Percentiles rank a stretch among this genome's conserved stretches.
phyloP scores from a whole-genome alignment of 2,329 filamentous ascomycete genomes.

The Hansfordia pulvinata region DNA sequence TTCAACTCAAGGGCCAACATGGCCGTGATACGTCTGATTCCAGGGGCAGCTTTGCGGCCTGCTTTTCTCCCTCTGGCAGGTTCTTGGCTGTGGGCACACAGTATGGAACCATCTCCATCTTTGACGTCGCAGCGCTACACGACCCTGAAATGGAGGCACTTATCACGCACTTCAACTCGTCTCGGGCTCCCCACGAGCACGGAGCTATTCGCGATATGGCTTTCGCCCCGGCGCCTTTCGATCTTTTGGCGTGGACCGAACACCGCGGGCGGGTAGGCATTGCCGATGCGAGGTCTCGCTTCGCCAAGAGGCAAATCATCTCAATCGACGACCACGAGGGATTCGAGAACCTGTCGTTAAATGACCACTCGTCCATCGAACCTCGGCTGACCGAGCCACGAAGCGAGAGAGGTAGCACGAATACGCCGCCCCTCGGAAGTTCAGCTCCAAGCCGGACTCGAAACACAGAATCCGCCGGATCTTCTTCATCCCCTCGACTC shows the following conservation, averaged over 20 bases:
- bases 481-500: too few species aligned
- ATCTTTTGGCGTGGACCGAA: conserved; percentile 88
- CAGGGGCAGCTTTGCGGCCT: conserved; percentile 63
- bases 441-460: too few species aligned
- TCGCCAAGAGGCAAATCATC: conserved; percentile 55
- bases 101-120: conserved; percentile 66
- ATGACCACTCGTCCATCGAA: conserved; percentile 41
- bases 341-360: conserved; percentile 41
- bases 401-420: conserved; percentile 28
- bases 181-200: conserved; percentile 52
- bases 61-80: conserved; percentile 58
- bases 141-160: conserved; percentile 42
- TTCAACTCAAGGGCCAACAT: conserved; percentile 44
- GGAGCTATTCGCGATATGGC: conserved; percentile 85
- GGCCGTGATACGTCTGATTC: conserved; percentile 38
- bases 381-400: conserved; percentile 34
- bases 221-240: conserved; percentile 81
- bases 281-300: conserved; percentile 56
- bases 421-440: too few species aligned
- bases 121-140: conserved; percentile 40
- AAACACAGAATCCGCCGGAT: conserved; percentile 17
- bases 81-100: conserved; percentile 69
- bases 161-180: conserved; percentile 65
- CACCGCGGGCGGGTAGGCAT: conserved; percentile 66
- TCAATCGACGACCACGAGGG: conserved; percentile 44